Conservation (phyloP, 2,329 filamentous ascomycete genomes). For the Xylariomycetidae sp. region DNA sequence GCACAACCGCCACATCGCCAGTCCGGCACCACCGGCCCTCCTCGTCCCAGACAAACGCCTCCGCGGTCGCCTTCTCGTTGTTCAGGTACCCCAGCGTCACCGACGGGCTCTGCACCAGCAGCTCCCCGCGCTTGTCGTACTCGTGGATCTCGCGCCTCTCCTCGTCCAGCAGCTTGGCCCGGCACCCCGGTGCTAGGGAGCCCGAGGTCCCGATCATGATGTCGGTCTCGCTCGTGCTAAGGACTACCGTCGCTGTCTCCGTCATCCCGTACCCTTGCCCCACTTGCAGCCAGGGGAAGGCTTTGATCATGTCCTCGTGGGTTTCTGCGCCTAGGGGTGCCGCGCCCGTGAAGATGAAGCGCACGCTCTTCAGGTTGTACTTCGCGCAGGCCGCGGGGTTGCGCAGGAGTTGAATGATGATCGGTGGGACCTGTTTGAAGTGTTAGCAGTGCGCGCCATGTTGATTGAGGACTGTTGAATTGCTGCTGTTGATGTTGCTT, state of each 20-base stretch:
- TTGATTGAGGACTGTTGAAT: too few species aligned
- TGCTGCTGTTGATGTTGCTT: conserved; percentile 2
- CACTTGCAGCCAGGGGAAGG: conserved; percentile 49
- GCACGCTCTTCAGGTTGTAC: conserved; percentile 66
- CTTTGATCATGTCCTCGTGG: conserved; percentile 43
- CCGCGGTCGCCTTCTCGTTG: conserved; percentile 74
- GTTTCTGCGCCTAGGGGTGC: conserved; percentile 73
- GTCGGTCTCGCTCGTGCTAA: conserved; percentile 54
- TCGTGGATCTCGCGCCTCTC: conserved; percentile 65
- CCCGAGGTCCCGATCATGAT: conserved; percentile 68
- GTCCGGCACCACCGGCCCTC: conserved; percentile 75
- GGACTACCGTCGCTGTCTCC: conserved; percentile 68
- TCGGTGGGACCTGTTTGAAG: conserved; percentile 62
- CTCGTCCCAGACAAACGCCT: conserved; percentile 64
- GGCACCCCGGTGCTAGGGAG: conserved; percentile 57
- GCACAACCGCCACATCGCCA: conserved; percentile 75
- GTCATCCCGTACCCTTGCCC: conserved; percentile 72
- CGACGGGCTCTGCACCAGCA: conserved; percentile 70
- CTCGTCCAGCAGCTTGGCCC: conserved; percentile 59
- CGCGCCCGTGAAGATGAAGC: conserved; percentile 64
- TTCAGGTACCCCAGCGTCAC: conserved; percentile 80
- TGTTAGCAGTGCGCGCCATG: background rate
- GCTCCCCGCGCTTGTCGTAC: conserved; percentile 66
- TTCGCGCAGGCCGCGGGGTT: conserved; percentile 54
- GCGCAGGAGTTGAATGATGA: conserved; percentile 71